Conservation (phyloP, 805 yeast species). For the Starmerella sp. region DNA sequence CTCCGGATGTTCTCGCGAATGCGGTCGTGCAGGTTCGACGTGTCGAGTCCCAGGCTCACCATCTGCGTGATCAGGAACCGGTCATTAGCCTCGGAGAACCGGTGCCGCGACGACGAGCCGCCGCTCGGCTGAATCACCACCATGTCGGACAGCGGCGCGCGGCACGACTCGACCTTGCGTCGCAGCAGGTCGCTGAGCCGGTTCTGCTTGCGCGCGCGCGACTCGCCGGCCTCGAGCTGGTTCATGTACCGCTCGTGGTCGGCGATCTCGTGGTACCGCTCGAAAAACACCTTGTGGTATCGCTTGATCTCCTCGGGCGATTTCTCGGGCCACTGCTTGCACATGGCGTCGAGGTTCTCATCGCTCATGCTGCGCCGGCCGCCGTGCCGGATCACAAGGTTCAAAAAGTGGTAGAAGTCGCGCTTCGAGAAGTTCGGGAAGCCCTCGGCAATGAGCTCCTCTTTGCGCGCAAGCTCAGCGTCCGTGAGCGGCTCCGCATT, state of each 20-base stretch:
- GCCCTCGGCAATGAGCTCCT: slow-evolving; percentile 53
- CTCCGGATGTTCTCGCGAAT: slow-evolving; percentile 60
- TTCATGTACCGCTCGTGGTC: slow-evolving; percentile 76
- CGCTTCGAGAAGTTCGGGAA: slow-evolving; percentile 72
- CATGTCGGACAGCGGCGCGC: slow-evolving; percentile 67
- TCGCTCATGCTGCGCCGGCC: slow-evolving; percentile 34
- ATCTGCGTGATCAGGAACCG: slow-evolving; percentile 69
- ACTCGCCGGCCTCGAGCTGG: slow-evolving; percentile 84
- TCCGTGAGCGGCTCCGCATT: slow-evolving; percentile 72
- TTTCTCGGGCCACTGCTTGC: slow-evolving; percentile 51
- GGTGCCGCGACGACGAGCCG: slow-evolving; percentile 30
- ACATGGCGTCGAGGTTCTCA: slow-evolving; percentile 48
- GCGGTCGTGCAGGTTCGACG: slow-evolving; percentile 61
- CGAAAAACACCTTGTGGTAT: slow-evolving; percentile 74
- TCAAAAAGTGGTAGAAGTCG: slow-evolving; percentile 75
- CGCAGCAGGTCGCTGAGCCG: slow-evolving; percentile 70
- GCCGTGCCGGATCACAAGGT: slow-evolving; percentile 64
- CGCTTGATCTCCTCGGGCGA: slow-evolving; percentile 63
- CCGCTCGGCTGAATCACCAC: slow-evolving; percentile 31
- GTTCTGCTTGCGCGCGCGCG: slow-evolving; percentile 49
- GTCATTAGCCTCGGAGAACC: slow-evolving; percentile 80
- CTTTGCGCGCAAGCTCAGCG: slow-evolving; percentile 54
- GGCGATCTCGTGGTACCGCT: slow-evolving; percentile 61
- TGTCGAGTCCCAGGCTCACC: slow-evolving; percentile 67
- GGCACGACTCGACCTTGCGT: slow-evolving; percentile 56